Evolutionary conservation across 1,284 basidiomycete species (phyloP).

Genomic region (Austroboletus niveus): DNA sequence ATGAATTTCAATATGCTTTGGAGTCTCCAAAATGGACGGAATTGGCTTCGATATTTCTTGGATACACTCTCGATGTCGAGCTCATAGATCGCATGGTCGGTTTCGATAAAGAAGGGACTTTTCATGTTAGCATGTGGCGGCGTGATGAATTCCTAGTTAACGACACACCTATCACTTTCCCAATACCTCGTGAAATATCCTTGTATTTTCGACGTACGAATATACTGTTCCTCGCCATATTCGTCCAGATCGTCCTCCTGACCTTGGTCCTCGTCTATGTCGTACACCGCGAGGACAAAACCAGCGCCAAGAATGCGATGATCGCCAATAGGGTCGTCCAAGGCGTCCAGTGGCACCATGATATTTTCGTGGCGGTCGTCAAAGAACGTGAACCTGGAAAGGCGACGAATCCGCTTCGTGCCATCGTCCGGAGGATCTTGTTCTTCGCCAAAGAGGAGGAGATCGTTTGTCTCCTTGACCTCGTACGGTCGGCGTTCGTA

Average conservation of each 20-base stretch:
- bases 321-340: conserved; percentile 24
- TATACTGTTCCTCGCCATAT: conserved; percentile 27
- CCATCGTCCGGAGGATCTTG: conserved; percentile 19
- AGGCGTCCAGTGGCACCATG: conserved; percentile 28
- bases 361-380: conserved; percentile 28
- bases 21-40: conserved; percentile 47
- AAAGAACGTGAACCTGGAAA: conserved; percentile 42
- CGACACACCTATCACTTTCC: conserved; percentile 37
- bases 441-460: conserved; percentile 37
- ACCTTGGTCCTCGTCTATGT: conserved; percentile 43
- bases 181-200: conserved; percentile 37
- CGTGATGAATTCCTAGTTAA: background rate
- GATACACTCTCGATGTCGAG: conserved; percentile 42
- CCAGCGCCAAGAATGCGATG: conserved; percentile 38
- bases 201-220: conserved; percentile 37
- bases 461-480: conserved; percentile 25
- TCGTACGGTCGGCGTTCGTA: conserved; percentile 31
- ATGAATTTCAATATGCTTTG: conserved; percentile 50
- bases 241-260: conserved; percentile 40
- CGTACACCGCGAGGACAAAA: conserved; percentile 31
- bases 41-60: conserved; percentile 43
- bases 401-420: conserved; percentile 36
- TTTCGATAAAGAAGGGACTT: conserved; percentile 63
- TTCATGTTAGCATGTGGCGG: background rate
- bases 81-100: conserved; percentile 58